phyloP scores from a whole-genome alignment of 495 filamentous ascomycete species.

The Tuber umbilicatum region DNA sequence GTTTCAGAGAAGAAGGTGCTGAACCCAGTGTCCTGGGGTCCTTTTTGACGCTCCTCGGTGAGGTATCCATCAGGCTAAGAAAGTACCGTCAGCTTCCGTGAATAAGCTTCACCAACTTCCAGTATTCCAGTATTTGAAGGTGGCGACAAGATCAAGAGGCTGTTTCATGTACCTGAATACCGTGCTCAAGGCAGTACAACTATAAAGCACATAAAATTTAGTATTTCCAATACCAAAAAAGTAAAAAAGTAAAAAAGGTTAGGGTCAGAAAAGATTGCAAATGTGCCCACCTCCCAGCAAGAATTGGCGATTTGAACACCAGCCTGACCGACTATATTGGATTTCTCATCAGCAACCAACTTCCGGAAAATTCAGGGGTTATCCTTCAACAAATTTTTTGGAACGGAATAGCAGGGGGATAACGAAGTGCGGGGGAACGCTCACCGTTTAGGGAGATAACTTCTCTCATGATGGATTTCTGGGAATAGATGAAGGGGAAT shows the following conservation, averaged over 20 bases:
- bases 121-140: neutral
- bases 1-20: slow-evolving; percentile 99
- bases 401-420: slow-evolving; percentile 39
- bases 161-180: slow-evolving; percentile 72
- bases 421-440: slow-evolving; percentile 44
- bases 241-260: slow-evolving; percentile 19
- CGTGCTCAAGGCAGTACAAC: slow-evolving; percentile 99
- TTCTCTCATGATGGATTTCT: slow-evolving; percentile 78
- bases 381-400: slow-evolving; percentile 24
- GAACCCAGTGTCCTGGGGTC: slow-evolving; percentile 92
- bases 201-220: slow-evolving; percentile 46
- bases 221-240: slow-evolving; percentile 3
- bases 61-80: slow-evolving; percentile 92
- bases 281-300: slow-evolving; percentile 90
- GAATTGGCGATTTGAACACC: slow-evolving; percentile 99
- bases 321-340: slow-evolving; percentile 86
- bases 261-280: slow-evolving; percentile 22
- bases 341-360: slow-evolving; percentile 39
- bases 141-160: neutral
- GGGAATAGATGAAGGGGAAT: slow-evolving; percentile 14
- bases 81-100: slow-evolving; percentile 44
- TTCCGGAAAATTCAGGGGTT: slow-evolving; percentile 26
- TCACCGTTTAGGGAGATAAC: slow-evolving; percentile 98
- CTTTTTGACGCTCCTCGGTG: slow-evolving; percentile 92
- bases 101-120: neutral